Base-by-base conservation (phyloP, 805 yeast genomes). In the Metschnikowia matae region DNA sequence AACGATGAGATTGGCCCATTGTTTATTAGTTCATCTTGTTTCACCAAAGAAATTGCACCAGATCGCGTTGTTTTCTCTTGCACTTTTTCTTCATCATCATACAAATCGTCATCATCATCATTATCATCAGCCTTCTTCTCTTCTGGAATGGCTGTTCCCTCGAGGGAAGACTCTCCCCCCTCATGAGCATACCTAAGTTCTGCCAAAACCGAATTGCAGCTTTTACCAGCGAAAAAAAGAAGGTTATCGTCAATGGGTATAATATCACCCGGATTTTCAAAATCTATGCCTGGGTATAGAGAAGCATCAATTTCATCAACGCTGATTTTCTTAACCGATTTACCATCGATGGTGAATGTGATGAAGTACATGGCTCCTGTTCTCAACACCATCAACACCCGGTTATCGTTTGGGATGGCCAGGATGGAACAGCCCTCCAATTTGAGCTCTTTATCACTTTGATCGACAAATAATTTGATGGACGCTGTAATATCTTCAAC, bases 1-100 rank as follows among this genome's bases (percentile, higher is more conserved):
- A 90, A 76, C 38, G 83, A 80, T 2, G 87, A 74, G 11, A 87
- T 71, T 0, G 96, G 96, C 0, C 96, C 96, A 56, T 79, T 73
- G 59, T 84, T 87, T 2, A 76, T 59, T 10, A 90, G 62, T 1
- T 69, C 66, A 55, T 89, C 94, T 32, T 77, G 69, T 17, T 71
- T 59, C 15, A 70, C 65, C 50, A 84, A 79, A 32, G 54, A 68
- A 36, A 69, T 51, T 4, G 46, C 44, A 17, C 65, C 59, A 3
- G 52, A 49, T 17, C 51, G 44, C 41, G 56, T 42, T 18, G 56
- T 26, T 31, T 46, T 54, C 48, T 59, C 46, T 23, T 52, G 49
- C 11, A 48, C 53, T 1, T 61, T 62, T n/a, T 58, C 69, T 14
- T 68, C 70, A 10, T 71, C 76, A 3, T 59, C 64, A 49, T 69